Conservation (phyloP, 1,139 yeast genomes). For the Pichia sp. region DNA sequence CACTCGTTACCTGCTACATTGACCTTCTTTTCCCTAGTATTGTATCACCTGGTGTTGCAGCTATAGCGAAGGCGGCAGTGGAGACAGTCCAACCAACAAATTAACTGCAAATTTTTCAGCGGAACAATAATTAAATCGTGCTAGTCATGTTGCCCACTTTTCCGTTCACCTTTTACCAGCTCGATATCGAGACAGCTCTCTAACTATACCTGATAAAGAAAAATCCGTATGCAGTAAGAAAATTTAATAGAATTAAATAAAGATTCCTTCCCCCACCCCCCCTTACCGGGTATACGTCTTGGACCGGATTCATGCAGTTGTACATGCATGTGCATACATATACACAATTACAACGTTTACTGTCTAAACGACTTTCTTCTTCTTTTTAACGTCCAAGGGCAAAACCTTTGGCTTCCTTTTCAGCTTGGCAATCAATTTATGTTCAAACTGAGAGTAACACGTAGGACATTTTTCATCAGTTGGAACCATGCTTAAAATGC, state of each 20-base stretch:
- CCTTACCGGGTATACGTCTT: no score
- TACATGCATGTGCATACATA: neutral
- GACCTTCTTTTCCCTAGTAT: slow-evolving; percentile 26
- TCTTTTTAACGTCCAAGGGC: slow-evolving; percentile 24
- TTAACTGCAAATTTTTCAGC: neutral
- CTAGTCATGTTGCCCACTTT: no score
- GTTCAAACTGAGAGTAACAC: slow-evolving; percentile 55
- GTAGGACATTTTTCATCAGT: slow-evolving; percentile 54
- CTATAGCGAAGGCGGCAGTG: neutral
- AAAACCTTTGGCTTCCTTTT: slow-evolving; percentile 42
- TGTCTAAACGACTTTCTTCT: slow-evolving; percentile 9
- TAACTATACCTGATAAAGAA: no score
- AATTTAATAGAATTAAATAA: no score
- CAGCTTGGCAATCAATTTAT: slow-evolving; percentile 49
- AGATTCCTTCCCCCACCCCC: no score
- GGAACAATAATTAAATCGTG: no score
- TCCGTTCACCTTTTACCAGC: no score
- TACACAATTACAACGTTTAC: neutral
- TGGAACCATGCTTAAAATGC: slow-evolving; percentile 54
- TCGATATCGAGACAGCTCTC: no score
- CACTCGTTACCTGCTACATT: slow-evolving; percentile 24
- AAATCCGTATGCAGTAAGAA: no score
- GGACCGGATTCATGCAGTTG: no score
- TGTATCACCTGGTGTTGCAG: no score
- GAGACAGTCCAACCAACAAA: neutral